Base-by-base conservation (phyloP, 495 filamentous ascomycete genomes). In the Thermochaetoides thermophila region DNA sequence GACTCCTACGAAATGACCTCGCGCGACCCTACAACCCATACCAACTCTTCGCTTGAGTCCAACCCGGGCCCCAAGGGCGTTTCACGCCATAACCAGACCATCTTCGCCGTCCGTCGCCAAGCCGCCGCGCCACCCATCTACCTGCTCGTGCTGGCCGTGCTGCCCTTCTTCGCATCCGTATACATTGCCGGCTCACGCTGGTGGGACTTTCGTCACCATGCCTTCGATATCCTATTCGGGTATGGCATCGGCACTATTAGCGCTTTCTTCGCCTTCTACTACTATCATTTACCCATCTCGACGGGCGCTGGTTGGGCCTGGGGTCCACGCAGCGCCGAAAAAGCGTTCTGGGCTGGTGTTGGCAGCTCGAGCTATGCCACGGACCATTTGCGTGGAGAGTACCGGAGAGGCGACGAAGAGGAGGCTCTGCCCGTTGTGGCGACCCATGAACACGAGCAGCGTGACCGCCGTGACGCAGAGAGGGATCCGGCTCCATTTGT, bases 201-300 rank as follows among this genome's bases (percentile, higher is more conserved):
- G 55, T 74, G 84, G 65, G 84, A 93, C 48, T 84, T 79, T 46
- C 68, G 83, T 7, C 84, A 93, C 44, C 83, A 91, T 56, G 81
- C 77, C 9, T 91, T 93, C 55, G 84, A 93, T 38, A 84, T 91
- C 27, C 63, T 93, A 15, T 81, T 78, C 17, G 83, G 84, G 5
- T 76, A 68, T 14, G 46, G 79, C 2, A 71, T 86, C 28, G 81
- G 81, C 6, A 45, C 53, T 15, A 43, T 65, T 23, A 39, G 39
- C 4, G 55, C 68, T 8, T 52, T 63, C 34, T 70, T 66, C 40
- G 44, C 63, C 15, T 73, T 73, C 52, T 50, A 59, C 13, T 71
- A 60, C 37, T 73, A 73, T 38, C 76, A 83, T 43, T 57, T 81
- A 7, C 76, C 79, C 9, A 69, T 84, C 41, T 57, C 58, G 11